These are phyloP conservation scores for Scheffersomyces ergatensis DNA, from an alignment of 805 yeast genomes.

Conservation along the genomic window DNA sequence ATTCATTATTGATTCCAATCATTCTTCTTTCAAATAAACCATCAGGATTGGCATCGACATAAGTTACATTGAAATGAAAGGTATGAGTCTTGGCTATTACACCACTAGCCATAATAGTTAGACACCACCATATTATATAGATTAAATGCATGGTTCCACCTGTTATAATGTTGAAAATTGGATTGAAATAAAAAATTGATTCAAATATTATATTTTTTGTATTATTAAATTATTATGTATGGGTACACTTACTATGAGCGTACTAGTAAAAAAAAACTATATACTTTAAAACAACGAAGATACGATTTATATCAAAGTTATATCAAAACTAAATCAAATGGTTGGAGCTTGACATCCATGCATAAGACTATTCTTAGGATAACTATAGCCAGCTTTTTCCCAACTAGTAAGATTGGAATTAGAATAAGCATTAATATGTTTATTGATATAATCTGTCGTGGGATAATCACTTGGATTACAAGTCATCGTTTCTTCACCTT, in stretches of 20 bases:
- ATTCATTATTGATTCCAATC: constrained; percentile 54
- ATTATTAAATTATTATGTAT: too few relatives aligned
- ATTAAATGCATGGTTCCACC: not conserved
- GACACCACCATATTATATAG: not conserved
- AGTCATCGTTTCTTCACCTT: constrained; percentile 21
- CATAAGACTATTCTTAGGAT: constrained; percentile 62
- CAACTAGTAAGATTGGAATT: constrained; percentile 36
- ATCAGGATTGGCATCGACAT: constrained; percentile 53
- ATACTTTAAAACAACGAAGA: not conserved
- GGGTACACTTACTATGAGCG: too few relatives aligned
- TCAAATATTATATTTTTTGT: too few relatives aligned
- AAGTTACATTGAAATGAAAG: constrained; percentile 36
- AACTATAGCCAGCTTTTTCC: constrained; percentile 41
- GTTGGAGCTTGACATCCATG: constrained; percentile 35
- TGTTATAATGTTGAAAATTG: too few relatives aligned
- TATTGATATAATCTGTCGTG: constrained; percentile 32
- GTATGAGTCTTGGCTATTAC: constrained; percentile 26
- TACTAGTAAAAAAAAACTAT: too few relatives aligned
- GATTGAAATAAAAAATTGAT: too few relatives aligned
- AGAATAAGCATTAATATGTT: constrained; percentile 29
- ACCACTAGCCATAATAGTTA: not conserved
- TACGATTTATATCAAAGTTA: too few relatives aligned
- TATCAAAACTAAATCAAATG: not conserved
- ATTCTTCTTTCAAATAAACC: constrained; percentile 49
- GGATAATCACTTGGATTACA: constrained; percentile 40